Evolutionary conservation across 768 basidiomycete genomes (phyloP), one percentile per base, ranked within the genome.

Genomic region (Fomitopsis serialis): DNA sequence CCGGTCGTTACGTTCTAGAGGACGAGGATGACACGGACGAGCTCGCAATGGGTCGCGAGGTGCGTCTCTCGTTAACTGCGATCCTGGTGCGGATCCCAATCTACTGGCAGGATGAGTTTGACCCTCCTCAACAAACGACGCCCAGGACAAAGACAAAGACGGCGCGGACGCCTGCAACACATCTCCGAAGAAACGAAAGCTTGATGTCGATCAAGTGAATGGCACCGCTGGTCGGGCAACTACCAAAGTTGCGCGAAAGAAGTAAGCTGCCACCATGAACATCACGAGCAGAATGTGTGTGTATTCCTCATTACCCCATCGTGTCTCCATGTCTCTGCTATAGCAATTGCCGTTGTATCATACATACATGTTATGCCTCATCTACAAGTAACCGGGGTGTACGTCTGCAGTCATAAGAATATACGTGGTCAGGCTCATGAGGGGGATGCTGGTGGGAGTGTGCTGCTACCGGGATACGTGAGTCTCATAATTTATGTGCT

Each of bases 1-100:
- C n/a, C n/a, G n/a, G n/a, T 58, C 56, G 48, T 27, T 51, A 27
- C 12, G 45, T 49, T 37, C 24, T 50, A 22, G 52, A 40, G 25
- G 50, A 55, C 34, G 67, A 69, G 35, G 69, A 79, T 15, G 83
- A 76, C 11, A 80, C 82, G 3, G 84, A 87, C 56, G 81, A 84
- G 59, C 63, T 86, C 27, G 74, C 79, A 72, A 78, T 86, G 67
- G 80, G 78, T 24, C 69, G 74, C n/a, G 78, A 78, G 73, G 85
- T 85, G 46, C 32, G 66, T 60, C 5, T 34, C 42, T 43, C 22
- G n/a, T 6, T 7, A 12, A 8, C 7, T 13, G 27, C n/a, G 4
- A 17, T 3, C 1, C n/a, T 49, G 45, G n/a, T 52, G 36, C 25
- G 43, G 11, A 22, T 42, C 6, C 40, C 25, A n/a, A 15, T 1